phyloP scores from a whole-genome alignment of 2,329 filamentous ascomycete species.

The Blumeriella jaapii region DNA sequence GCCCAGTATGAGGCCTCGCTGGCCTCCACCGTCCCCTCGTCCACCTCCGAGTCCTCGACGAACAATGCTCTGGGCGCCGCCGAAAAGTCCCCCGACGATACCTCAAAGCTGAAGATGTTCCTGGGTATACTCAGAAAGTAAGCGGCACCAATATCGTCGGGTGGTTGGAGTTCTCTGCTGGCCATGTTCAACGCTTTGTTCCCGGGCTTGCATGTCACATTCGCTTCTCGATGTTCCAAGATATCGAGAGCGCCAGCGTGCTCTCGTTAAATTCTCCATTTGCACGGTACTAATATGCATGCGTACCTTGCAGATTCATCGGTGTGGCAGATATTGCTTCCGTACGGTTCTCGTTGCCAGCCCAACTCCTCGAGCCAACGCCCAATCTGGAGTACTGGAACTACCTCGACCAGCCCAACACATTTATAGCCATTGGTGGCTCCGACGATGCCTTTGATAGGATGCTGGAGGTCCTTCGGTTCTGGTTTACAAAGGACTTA shows the following conservation, averaged over 20 bases:
- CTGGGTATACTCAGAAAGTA: slow-evolving; percentile 80
- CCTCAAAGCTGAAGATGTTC: slow-evolving; percentile 82
- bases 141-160: slow-evolving; percentile 26
- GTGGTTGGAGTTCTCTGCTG: background rate
- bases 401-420: slow-evolving; percentile 89
- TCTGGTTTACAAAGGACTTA: slow-evolving; percentile 98
- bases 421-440: slow-evolving; percentile 72
- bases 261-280: background rate
- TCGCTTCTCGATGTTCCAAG: slow-evolving; percentile 3
- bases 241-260: slow-evolving; percentile 4
- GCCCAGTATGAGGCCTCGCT: slow-evolving; percentile 17
- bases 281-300: slow-evolving; percentile 7
- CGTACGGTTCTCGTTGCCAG: slow-evolving; percentile 90
- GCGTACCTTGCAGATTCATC: slow-evolving; percentile 57
- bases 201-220: slow-evolving; percentile 4
- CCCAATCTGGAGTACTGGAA: slow-evolving; percentile 99
- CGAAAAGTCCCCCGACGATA: slow-evolving; percentile 60
- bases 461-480: slow-evolving; percentile 87
- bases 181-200: slow-evolving; percentile 11
- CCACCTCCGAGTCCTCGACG: slow-evolving; percentile 17
- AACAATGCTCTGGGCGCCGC: slow-evolving; percentile 16
- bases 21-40: slow-evolving; percentile 20
- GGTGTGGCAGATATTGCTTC: slow-evolving; percentile 91
- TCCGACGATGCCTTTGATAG: slow-evolving; percentile 85
- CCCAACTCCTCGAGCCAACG: slow-evolving; percentile 88